These are phyloP conservation scores for Capronia epimyces DNA, from an alignment of 2,329 filamentous ascomycete species.

Conservation along the genomic window DNA sequence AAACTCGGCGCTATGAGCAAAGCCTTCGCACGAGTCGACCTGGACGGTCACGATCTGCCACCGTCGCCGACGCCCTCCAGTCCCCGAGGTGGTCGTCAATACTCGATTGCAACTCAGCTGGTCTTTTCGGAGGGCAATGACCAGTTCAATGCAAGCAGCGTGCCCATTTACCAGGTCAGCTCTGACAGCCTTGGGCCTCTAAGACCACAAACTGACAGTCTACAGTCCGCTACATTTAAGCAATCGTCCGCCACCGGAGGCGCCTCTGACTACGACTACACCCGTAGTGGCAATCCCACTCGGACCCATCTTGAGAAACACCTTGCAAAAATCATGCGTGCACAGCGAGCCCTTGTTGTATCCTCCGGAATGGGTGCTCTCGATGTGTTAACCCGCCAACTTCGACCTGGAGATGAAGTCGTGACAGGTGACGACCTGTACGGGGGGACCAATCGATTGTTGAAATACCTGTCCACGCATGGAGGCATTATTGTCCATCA, in stretches of 20 bases:
- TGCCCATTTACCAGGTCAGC: constrained; percentile 86
- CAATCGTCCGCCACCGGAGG: constrained; percentile 62
- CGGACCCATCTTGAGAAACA: constrained; percentile 93
- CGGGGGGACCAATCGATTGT: constrained; percentile 85
- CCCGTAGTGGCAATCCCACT: constrained; percentile 93
- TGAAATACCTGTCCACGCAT: constrained; percentile 85
- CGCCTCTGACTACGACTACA: constrained; percentile 96
- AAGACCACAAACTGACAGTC: not conserved
- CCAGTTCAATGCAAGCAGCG: constrained; percentile 93
- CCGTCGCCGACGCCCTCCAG: constrained; percentile 91
- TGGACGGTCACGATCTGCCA: constrained; percentile 78
- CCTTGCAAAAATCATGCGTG: constrained; percentile 98
- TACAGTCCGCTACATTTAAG: constrained; percentile 88
- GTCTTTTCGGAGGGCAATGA: constrained; percentile 95
- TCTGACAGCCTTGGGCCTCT: not conserved
- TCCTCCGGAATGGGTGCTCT: constrained; percentile 96
- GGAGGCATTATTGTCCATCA: constrained; percentile 92
- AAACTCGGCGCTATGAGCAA: constrained; percentile 41
- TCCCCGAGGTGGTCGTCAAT: constrained; percentile 77
- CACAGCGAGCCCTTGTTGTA: constrained; percentile 81
- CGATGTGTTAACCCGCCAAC: constrained; percentile 87
- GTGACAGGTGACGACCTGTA: constrained; percentile 96
- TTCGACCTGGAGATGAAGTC: constrained; percentile 91
- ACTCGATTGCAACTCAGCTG: constrained; percentile 90
- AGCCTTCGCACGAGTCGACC: constrained; percentile 60